Conservation (phyloP, 192 early-diverging fungal genomes). For the Dissophora ornata region DNA sequence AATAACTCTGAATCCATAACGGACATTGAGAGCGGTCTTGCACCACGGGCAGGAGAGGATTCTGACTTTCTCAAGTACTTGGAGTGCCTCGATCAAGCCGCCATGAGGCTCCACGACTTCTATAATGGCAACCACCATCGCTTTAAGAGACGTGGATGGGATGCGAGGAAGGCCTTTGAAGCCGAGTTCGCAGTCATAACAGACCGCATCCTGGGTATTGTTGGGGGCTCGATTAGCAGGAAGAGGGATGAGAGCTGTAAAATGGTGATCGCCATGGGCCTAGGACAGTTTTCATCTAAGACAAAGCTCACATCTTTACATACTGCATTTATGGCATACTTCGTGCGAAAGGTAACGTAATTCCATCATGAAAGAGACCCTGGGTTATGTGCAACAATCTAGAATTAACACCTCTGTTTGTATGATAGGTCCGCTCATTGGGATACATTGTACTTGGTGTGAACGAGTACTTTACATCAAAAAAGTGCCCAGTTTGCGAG, state of each 20-base stretch:
- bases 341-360: too few relatives aligned
- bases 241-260: slow-evolving; percentile 11
- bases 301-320: too few relatives aligned
- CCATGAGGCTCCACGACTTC: neutral
- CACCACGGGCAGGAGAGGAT: neutral
- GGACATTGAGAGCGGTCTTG: slow-evolving; percentile 1
- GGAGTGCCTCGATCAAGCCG: neutral
- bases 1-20: neutral
- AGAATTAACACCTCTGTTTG: neutral
- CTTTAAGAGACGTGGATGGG: slow-evolving; percentile 9
- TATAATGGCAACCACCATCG: neutral
- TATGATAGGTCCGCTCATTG: neutral
- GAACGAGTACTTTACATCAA: slow-evolving; percentile 24
- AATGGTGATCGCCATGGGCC: slow-evolving; percentile 20
- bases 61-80: neutral
- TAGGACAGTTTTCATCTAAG: too few relatives aligned
- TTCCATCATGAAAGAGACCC: neutral
- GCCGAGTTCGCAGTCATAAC: slow-evolving; percentile 1
- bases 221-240: slow-evolving; percentile 9
- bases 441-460: slow-evolving; percentile 29
- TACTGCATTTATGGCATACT: too few relatives aligned
- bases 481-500: slow-evolving; percentile 19
- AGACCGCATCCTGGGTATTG: neutral
- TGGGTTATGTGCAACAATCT: neutral
- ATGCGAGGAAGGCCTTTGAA: neutral